Base-by-base conservation (phyloP, 139 green algal species). In the Asterochloris erici region DNA sequence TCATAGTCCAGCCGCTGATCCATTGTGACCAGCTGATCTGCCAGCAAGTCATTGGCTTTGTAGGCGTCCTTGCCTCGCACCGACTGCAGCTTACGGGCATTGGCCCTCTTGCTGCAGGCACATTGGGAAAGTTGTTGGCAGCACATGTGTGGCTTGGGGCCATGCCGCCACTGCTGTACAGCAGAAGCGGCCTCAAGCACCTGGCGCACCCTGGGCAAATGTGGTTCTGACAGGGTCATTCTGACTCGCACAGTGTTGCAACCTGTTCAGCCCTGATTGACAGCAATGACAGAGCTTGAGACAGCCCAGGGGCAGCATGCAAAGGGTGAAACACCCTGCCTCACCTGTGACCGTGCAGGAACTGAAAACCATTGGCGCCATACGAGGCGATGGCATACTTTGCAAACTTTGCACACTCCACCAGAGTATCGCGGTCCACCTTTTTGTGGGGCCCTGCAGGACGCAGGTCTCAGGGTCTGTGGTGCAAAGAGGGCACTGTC, bases 1-100 rank as follows among this genome's bases (percentile, higher is more conserved):
- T 84, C 79, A 61, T 84, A 78, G 79, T 78, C 73, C n/a, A 79
- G 69, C n/a, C 63, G 79, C 79, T 84, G 70, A 64, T 83, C 66
- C 68, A 68, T 19, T 17, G 27, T 76, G 19, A 21, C 24, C 13
- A 76, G 63, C 47, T 83, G 68, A 62, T n/a, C 68, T 24, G 54
- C 23, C 76, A 80, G 68, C 76, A 80, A 54, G 60, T 80, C 47
- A 62, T 80, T 80, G 60, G 76, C 76, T n/a, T 70, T 70, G 76
- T 80, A 80, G 13, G 61, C 61, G 26, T 70, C 23, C 76, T 69
- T 80, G 76, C 76, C 76, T 29, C 76, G 60, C 60, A 54, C 68
- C 0, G 19, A 27, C 76, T 70, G 24, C 60, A 80, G 76, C 60
- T 80, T 80, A 24, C 47, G 68, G 10, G 76, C 68, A 54, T 28